Conservation (phyloP, 129 eudicot species). For the Centrapalus pauciflorus region DNA sequence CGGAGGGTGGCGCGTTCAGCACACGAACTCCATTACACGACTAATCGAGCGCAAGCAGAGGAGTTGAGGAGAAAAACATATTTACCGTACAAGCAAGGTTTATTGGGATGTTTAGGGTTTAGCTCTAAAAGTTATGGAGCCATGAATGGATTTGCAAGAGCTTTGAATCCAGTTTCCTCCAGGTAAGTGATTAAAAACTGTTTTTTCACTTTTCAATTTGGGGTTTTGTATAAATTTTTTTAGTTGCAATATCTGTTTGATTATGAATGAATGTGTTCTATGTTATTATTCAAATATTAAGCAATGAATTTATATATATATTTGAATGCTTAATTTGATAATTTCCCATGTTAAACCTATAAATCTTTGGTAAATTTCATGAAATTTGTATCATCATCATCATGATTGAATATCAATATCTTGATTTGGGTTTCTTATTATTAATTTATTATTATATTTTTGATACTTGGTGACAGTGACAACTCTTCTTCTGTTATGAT, state of each 20-base stretch:
- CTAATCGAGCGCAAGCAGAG: conserved; percentile 77
- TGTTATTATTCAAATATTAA: too few relatives aligned
- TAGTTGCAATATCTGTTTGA: conserved; percentile 21
- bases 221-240: conserved; percentile 23
- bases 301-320: conserved; percentile 18
- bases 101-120: conserved; percentile 75
- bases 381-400: background rate
- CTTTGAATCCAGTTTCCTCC: conserved; percentile 70
- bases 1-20: conserved; percentile 49
- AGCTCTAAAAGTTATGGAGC: conserved; percentile 81
- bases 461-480: conserved; percentile 18
- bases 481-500: conserved; percentile 27
- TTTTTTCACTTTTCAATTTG: background rate
- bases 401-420: background rate
- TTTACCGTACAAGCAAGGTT: conserved; percentile 73
- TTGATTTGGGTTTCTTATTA: conserved; percentile 7
- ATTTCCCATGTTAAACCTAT: background rate
- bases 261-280: conserved; percentile 1
- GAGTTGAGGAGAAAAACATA: conserved; percentile 85
- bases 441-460: too few relatives aligned
- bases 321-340: conserved; percentile 26
- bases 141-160: conserved; percentile 71
- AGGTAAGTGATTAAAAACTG: conserved; percentile 32
- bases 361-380: background rate
- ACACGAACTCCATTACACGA: conserved; percentile 75